Evolutionary conservation across 805 yeast genomes (phyloP), one percentile per base, ranked within the genome.

Genomic region (Lachancea waltii): DNA sequence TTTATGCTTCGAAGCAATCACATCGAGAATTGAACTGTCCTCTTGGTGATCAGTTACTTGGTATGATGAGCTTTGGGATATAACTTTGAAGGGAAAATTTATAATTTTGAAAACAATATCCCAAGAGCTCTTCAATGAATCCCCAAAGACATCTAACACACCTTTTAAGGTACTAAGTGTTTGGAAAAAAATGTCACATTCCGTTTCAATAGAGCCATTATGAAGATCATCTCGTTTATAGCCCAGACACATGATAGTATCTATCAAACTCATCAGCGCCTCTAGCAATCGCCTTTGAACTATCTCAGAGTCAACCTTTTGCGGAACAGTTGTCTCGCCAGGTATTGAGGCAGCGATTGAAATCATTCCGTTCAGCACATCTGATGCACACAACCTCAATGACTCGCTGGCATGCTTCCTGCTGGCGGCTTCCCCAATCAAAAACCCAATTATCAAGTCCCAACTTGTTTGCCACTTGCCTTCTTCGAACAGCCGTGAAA

Each of bases 111-210:
- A 77, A 1, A 87, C 81, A 3, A 69, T 60, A 25, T 73, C 72
- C 97, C 97, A 90, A 0, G 83, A 79, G n/a, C 69, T 57, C 30
- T 67, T 64, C 35, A 80, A 66, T 5, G 68, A 62, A 24, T 71
- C 69, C 1, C 95, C 97, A 53, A 77, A 82, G 48, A 81, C 78
- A 50, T 87, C 94, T 22, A 90, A 68, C n/a, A 89, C 66, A 21
- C 70, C 76, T 52, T 79, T 81, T 36, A 90, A 57, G 0, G 85
- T 80, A 20, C 75, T 71, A 28, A 89, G 63, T 0, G 75, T 60
- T 20, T 71, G 71, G 13, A 82, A 68, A 43, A 81, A 76, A 43
- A 86, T 75, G 37, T 82, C 89, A 2, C 79, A 71, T 47, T 81
- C 86, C 22, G 78, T 72, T 45, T 75, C 75, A 4, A 51, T 45